Evolutionary conservation across 2,329 filamentous ascomycete genomes (phyloP).

Genomic region (Didymella lethalis): DNA sequence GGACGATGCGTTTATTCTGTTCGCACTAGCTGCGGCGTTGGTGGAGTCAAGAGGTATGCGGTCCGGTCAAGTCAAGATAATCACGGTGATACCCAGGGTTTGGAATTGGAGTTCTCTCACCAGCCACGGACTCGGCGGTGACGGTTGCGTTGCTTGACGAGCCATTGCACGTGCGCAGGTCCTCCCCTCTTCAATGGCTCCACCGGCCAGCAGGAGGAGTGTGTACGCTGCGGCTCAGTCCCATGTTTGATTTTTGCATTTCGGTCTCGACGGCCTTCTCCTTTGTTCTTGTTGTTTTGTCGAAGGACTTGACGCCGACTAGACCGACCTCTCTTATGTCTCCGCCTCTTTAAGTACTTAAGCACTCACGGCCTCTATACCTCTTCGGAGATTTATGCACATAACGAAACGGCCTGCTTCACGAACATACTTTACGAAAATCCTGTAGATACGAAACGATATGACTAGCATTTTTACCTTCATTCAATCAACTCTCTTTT

Average conservation of each 20-base stretch:
- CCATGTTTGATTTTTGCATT: slow-evolving; percentile 9
- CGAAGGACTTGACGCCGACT: slow-evolving; percentile 22
- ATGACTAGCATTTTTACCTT: slow-evolving; percentile 33
- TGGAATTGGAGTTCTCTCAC: slow-evolving; percentile 23
- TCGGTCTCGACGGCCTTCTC: slow-evolving; percentile 10
- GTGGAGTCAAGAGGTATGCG: slow-evolving; percentile 21
- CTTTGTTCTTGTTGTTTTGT: slow-evolving; percentile 14
- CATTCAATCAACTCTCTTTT: slow-evolving; percentile 34
- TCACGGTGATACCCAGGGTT: slow-evolving; percentile 25
- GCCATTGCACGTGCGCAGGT: slow-evolving; percentile 26
- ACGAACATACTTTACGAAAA: slow-evolving; percentile 26
- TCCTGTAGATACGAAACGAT: slow-evolving; percentile 30
- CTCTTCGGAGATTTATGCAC: slow-evolving; percentile 2
- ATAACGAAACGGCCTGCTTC: slow-evolving; percentile 18
- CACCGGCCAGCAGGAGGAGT: slow-evolving; percentile 13
- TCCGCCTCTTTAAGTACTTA: slow-evolving; percentile 1
- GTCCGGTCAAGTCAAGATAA: slow-evolving; percentile 23
- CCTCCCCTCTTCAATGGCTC: slow-evolving; percentile 39
- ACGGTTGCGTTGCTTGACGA: slow-evolving; percentile 21
- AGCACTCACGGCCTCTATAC: not conserved
- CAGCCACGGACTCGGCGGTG: slow-evolving; percentile 18
- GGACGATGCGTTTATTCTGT: slow-evolving; percentile 7
- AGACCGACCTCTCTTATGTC: slow-evolving; percentile 24
- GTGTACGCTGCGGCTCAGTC: slow-evolving; percentile 16
- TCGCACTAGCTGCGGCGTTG: slow-evolving; percentile 21